Conservation (phyloP, 202 grass and related monocot genomes). For the Schoenoplectus tabernaemontani region DNA sequence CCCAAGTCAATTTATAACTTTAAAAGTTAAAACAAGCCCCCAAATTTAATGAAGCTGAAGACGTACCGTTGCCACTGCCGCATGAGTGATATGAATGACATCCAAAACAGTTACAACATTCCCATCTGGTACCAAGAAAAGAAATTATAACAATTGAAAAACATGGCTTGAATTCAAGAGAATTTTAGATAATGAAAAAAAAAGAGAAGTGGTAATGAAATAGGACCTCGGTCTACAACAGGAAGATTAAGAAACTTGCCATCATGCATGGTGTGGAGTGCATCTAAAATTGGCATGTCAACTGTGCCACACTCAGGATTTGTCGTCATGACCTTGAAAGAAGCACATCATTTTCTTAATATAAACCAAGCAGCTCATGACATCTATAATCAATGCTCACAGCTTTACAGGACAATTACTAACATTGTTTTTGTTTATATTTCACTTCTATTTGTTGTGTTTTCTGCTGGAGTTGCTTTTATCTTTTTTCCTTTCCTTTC, state of each 20-base stretch:
- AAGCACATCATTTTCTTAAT: background rate
- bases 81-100: slow-evolving; percentile 95
- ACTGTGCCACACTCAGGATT: slow-evolving; percentile 85
- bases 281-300: slow-evolving; percentile 85
- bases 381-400: background rate
- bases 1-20: background rate
- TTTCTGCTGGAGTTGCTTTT: background rate
- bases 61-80: slow-evolving; percentile 84
- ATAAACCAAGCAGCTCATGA: slow-evolving; percentile 1
- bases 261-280: slow-evolving; percentile 93
- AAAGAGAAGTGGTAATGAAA: background rate
- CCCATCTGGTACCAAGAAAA: slow-evolving; percentile 50
- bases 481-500: slow-evolving; percentile 4
- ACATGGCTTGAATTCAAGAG: background rate
- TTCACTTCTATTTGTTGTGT: background rate
- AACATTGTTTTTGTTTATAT: background rate
- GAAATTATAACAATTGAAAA: slow-evolving; percentile 7
- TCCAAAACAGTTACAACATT: slow-evolving; percentile 82
- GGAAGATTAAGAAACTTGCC: slow-evolving; percentile 90
- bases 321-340: slow-evolving; percentile 82
- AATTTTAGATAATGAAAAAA: slow-evolving; percentile 5
- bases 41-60: background rate
- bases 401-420: background rate
- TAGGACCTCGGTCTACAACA: slow-evolving; percentile 69
- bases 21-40: background rate